These are phyloP conservation scores for Cercophora newfieldiana DNA, from an alignment of 495 filamentous ascomycete genomes.

Conservation along the genomic window DNA sequence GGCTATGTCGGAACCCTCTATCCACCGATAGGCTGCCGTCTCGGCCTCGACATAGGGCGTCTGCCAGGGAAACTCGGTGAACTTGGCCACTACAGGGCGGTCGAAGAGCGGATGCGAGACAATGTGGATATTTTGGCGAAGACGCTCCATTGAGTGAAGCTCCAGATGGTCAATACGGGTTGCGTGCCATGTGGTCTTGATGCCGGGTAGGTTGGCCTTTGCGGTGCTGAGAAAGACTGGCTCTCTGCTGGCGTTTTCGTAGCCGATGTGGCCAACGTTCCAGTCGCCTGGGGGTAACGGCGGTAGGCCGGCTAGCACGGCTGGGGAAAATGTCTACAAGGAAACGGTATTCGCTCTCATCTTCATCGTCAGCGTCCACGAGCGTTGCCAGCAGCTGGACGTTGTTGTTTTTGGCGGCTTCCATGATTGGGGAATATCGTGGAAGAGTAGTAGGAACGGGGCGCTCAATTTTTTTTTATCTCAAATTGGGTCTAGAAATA, in stretches of 20 bases:
- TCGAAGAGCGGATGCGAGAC: constrained; percentile 28
- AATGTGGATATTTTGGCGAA: constrained; percentile 22
- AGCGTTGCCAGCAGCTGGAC: constrained; percentile 20
- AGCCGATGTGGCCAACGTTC: constrained; percentile 30
- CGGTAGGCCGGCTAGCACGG: constrained; percentile 21
- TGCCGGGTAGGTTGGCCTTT: constrained; percentile 16
- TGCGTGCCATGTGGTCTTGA: constrained; percentile 26
- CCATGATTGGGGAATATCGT: too few relatives aligned
- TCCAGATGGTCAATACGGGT: constrained; percentile 28
- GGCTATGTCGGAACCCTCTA: constrained; percentile 37
- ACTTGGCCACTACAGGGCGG: constrained; percentile 39
- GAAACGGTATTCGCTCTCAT: constrained; percentile 21
- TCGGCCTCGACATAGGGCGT: constrained; percentile 44
- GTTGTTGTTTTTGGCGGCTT: too few relatives aligned
- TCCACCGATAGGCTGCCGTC: constrained; percentile 45
- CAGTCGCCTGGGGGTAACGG: constrained; percentile 29
- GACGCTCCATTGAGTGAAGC: constrained; percentile 1
- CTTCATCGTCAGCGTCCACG: constrained; percentile 12
- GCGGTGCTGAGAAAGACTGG: constrained; percentile 15
- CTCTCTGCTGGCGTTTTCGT: constrained; percentile 8
- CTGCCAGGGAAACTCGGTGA: constrained; percentile 44
- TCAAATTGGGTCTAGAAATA: too few relatives aligned
- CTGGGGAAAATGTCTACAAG: constrained; percentile 25
- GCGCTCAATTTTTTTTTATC: too few relatives aligned
- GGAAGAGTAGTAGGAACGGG: too few relatives aligned